Base-by-base conservation (phyloP, 441 rosid species). In the Arabidopsis lyrata region DNA sequence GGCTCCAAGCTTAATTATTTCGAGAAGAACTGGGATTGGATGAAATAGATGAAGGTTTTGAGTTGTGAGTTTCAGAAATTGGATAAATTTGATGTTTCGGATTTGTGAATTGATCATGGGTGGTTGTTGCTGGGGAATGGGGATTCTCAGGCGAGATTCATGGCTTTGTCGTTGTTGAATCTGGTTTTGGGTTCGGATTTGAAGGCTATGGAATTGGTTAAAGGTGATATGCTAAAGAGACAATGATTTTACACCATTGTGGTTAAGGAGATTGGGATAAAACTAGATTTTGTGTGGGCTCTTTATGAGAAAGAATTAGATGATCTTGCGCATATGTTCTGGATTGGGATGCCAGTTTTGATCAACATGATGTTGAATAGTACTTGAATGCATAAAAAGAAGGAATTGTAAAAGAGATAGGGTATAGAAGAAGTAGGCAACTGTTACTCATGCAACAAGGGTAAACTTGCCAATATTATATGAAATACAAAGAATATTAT, bases 341-440 rank as follows among this genome's bases (percentile, higher is more conserved):
- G 99, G 98, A 88, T 92, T 2, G 98, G 99, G 49, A 86, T 91
- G 93, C 96, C 97, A 2, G n/a, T 84, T 84, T 77, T 95, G 83
- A 85, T 95, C 35, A 89, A 88, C 39, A 90, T 90, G 63, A 89
- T 88, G 99, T 76, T 95, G 81, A n/a, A n/a, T n/a, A n/a, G n/a
- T n/a, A n/a, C n/a, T n/a, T n/a, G n/a, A 95, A 86, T 82, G 80
- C 89, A 77, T 64, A 92, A 88, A 83, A 92, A 95, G 84, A 88
- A 86, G 84, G 85, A 79, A 22, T 22, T 22, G 24, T 22, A 22
- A 22, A 22, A 22, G 24, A 22, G n/a, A n/a, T n/a, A n/a, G n/a
- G n/a, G 82, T 22, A 22, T 22, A 22, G 24, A 22, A 22, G 24
- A 22, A 22, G 24, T 22, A 22, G 24, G 24, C n/a, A n/a, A n/a